Evolutionary conservation across 345 rosid species (phyloP), one percentile per base, ranked within the genome.

Genomic region (Psidium friedrichsthalianum): DNA sequence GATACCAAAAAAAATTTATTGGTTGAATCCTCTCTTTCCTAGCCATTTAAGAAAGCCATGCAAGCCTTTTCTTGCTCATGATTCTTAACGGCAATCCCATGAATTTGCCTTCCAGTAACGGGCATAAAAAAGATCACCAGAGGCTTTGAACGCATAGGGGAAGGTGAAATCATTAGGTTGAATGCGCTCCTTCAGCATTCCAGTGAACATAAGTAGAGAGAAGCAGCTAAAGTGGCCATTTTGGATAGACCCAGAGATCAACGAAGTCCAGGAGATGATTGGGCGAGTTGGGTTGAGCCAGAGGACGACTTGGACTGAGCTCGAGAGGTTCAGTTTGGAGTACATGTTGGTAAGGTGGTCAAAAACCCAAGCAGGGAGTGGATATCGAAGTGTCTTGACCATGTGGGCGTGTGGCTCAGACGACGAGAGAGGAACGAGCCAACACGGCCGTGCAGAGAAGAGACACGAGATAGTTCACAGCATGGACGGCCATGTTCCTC

Each of bases 201-300:
- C 85, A 1, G 87, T 53, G 88, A 94, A 93, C 51, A 88, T 90
- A 85, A 83, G 56, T 85, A 96, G 84, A 2, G 97, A 94, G 40
- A 92, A n/a, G n/a, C n/a, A 84, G 25, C 91, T 51, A 87, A 93
- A 93, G 85, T 88, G 94, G 16, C 96, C 94, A 84, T 92, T 93
- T 16, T 91, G 91, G 83, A 90, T 96, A 25, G 89, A 83, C 25
- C 98, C 98, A 6, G 99, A 91, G 86, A 95, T 88, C 54, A 95
- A 92, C 18, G 97, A 86, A 0, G 99, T 94, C 97, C 96, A 96
- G 84, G 95, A 88, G 90, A 94, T 95, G 83, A 93, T 98, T 85
- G 92, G 87, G 27, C 98, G 94, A 11, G 82, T 27, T 6, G 94
- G 94, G 36, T 92, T 90, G 90, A 90, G 92, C 7, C 85, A 91